Evolutionary conservation across 2,329 filamentous ascomycete species (phyloP).

Genomic region (Clonostachys rosea): DNA sequence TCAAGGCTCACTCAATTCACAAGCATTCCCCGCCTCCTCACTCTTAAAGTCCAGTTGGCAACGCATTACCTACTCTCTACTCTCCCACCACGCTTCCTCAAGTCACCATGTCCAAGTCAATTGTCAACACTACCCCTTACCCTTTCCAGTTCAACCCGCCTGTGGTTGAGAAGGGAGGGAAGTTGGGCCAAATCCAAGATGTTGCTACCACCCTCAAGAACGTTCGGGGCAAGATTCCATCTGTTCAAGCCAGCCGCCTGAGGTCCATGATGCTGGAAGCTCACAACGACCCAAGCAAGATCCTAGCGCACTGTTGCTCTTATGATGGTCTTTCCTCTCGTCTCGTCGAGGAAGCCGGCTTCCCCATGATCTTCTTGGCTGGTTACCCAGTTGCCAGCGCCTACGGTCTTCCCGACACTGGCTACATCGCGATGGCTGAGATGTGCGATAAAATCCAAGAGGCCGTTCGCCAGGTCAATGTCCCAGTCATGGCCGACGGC

Average conservation of each 20-base stretch:
- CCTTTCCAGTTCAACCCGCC: conserved; percentile 20
- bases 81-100: too few relatives aligned
- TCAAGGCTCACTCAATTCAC: too few relatives aligned
- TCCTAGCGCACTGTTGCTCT: conserved; percentile 33
- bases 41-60: too few relatives aligned
- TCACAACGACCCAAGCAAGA: conserved; percentile 30
- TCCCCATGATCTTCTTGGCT: conserved; percentile 36
- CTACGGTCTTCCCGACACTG: conserved; percentile 37
- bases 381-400: conserved; percentile 33
- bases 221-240: conserved; percentile 27
- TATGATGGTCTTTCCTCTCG: conserved; percentile 37
- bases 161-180: background rate
- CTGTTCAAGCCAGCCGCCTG: conserved; percentile 28
- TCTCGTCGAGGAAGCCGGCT: conserved; percentile 37
- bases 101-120: conserved; percentile 14
- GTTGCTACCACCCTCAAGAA: conserved; percentile 12
- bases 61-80: too few relatives aligned
- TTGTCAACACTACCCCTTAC: conserved; percentile 20
- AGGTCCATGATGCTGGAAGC: conserved; percentile 32
- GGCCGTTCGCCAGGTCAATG: conserved; percentile 21
- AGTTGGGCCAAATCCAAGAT: background rate
- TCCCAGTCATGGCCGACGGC: conserved; percentile 38
- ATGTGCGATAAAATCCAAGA: conserved; percentile 40
- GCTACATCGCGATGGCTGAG: conserved; percentile 42
- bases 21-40: too few relatives aligned